Evolutionary conservation across 257 asterid genomes (phyloP), one percentile per base, ranked within the genome.

Genomic region (Solanum etuberosum): DNA sequence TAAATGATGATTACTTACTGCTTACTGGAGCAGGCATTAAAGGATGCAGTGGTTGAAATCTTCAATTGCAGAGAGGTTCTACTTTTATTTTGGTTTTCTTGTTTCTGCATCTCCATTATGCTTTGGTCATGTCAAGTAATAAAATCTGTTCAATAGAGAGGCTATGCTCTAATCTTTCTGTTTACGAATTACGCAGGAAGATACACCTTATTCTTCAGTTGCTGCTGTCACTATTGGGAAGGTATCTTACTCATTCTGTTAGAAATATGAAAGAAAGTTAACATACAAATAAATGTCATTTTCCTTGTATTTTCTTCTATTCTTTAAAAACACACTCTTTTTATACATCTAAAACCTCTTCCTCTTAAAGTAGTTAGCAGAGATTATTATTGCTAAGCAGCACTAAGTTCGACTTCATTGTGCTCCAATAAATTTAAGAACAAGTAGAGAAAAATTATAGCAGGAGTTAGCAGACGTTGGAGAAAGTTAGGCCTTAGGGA

Each of bases 41-140:
- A 87, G 89, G 98, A 93, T 83, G 90, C 98, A 35, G 87, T 95
- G 88, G 92, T 93, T 72, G 99, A 95, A 89, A 92, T 95, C 84
- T 93, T 96, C 72, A 92, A 88, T 71, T 92, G 95, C 91, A 86
- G 90, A 86, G 90, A 96, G 98, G 98, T 93, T 80, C 85, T 43
- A 1, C 48, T 25, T 31, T 81, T 18, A 10, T 81, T 80, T 81
- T 31, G 43, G 7, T 81, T 31, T 80, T 46, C 31, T 29, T 81
- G 37, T 81, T 81, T 81, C 68, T 81, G 43, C 40, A 18, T 81
- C 42, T 48, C 68, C 85, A 31, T 81, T 31, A 81, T 31, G 27
- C 31, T 81, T 10, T 29, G 68, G 18, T 32, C 29, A 10, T 81
- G 70, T 81, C 70, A 46, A 48, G 20, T 81, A 48, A 12, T 81